Conservation (phyloP, 202 grass and related monocot species). For the Cymbopogon flexuosus region DNA sequence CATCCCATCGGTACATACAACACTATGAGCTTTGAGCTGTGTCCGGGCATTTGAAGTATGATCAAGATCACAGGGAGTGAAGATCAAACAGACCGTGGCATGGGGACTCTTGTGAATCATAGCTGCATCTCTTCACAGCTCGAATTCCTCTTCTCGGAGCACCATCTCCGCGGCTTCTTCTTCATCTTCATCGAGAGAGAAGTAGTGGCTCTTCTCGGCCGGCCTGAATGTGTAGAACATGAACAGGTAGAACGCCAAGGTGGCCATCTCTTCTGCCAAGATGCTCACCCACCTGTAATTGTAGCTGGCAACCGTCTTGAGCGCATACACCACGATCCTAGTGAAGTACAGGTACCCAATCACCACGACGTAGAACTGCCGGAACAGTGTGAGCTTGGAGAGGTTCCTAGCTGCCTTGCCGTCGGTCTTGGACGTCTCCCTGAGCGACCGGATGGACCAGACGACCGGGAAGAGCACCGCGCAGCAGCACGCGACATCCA, state of each 20-base stretch:
- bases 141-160: constrained; percentile 79
- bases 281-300: constrained; percentile 65
- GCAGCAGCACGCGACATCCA: constrained; percentile 81
- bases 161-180: constrained; percentile 79
- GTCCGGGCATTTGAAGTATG: constrained; percentile 27
- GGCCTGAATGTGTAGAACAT: constrained; percentile 93
- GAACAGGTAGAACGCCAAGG: constrained; percentile 74
- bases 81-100: constrained; percentile 19
- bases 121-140: constrained; percentile 39
- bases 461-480: constrained; percentile 84
- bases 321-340: constrained; percentile 66
- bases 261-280: constrained; percentile 58
- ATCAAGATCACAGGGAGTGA: constrained; percentile 24
- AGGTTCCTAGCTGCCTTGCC: constrained; percentile 74
- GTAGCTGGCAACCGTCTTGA: constrained; percentile 64
- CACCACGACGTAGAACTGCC: constrained; percentile 86
- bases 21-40: constrained; percentile 7
- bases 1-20: constrained; percentile 35
- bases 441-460: constrained; percentile 79
- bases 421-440: constrained; percentile 81
- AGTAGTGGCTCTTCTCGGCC: constrained; percentile 64
- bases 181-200: constrained; percentile 71
- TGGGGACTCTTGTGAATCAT: neutral
- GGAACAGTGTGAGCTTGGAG: constrained; percentile 76
- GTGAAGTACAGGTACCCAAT: constrained; percentile 88